Base-by-base conservation (phyloP, 2,329 filamentous ascomycete species). In the Davidsoniella neocaledoniae region DNA sequence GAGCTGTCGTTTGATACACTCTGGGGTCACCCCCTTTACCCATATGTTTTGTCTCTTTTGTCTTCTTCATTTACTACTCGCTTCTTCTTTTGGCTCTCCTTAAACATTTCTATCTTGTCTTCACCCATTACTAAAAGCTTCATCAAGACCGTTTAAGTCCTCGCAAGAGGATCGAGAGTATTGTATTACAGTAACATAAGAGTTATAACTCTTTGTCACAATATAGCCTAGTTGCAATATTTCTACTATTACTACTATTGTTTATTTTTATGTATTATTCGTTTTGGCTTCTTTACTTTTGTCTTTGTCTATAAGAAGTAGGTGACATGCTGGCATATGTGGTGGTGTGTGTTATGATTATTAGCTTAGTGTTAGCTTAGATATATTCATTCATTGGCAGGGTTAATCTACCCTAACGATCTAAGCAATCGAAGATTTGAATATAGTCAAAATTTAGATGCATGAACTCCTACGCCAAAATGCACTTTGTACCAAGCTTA, bases 61-160 rank as follows among this genome's bases (percentile, higher is more conserved):
- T 45, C 10, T 36, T 54, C 33, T 39, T 42, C 29, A 46, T 46
- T 48, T 21, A 26, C 16, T 39, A 25, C 14, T 39, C 9, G 8
- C 38, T 53, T 52, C 29, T 55, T 54, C 44, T 53, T 54, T 50
- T 56, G 55, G 29, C 53, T 39, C 53, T 56, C 45, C 53, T 52
- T 54, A 48, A 52, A 54, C 54, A 48, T 54, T 50, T 9, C 26
- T 53, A 38, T 56, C 17, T 54, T 41, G n/a, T 14, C 4, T 38
- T 48, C 17, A 53, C 39, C 43, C 10, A 8, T 23, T 37, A 17
- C 17, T n/a, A 29, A 39, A 19, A 44, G 16, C 41, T 40, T 45
- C 40, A 21, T 36, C 36, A 49, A 44, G 46, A 41, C 25, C 36
- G 19, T 17, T 46, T 46, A 29, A 25, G 47, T 40, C 9, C 50